Conservation (phyloP, 106 monocot species). For the Platanthera zijinensis region DNA sequence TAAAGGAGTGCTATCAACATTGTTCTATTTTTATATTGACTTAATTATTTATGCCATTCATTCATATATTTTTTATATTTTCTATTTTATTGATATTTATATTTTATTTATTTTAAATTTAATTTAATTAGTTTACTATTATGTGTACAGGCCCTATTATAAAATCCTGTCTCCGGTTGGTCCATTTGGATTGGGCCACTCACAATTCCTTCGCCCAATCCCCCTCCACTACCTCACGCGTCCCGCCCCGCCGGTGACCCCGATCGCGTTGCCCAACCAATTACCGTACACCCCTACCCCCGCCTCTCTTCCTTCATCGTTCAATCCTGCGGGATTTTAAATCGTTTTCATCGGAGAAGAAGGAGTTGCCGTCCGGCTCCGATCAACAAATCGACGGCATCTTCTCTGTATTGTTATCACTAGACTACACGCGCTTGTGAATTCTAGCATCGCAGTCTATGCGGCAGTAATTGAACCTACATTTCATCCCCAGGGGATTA, state of each 20-base stretch:
- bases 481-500: background rate
- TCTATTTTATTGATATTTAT: no score
- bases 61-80: no score
- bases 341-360: background rate
- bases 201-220: background rate
- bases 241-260: slow-evolving; percentile 8
- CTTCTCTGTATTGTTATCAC: background rate
- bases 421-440: background rate
- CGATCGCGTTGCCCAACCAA: slow-evolving; percentile 6
- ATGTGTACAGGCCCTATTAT: background rate
- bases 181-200: background rate
- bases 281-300: background rate
- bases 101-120: no score
- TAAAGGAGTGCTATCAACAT: no score
- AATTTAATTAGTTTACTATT: no score
- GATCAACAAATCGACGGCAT: background rate
- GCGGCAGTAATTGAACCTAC: background rate
- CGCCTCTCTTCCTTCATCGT: background rate
- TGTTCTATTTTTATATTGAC: no score
- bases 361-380: background rate
- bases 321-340: background rate
- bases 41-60: no score
- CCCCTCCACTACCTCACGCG: background rate
- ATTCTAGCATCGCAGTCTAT: background rate
- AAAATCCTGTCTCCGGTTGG: background rate